A percentile compares a stretch with the other conserved stretches of the same genome.
Evolutionary conservation across 1,139 yeast species (phyloP).

Genomic region (Groenewaldozyma auringiensis): DNA sequence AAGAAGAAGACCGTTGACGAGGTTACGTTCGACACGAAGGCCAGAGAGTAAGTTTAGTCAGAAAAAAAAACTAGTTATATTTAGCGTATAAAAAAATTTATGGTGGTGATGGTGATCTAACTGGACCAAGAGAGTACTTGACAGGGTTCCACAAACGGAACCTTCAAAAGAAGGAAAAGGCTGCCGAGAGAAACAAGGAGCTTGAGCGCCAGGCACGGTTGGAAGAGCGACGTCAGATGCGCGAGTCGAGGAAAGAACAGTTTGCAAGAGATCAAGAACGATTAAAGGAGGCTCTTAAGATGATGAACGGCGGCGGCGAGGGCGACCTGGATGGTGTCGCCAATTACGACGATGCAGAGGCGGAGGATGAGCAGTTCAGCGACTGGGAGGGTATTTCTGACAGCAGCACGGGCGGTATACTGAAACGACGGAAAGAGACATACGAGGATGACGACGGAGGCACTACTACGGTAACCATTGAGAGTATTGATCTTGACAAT

Average conservation of each 20-base stretch:
- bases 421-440: slow-evolving; percentile 54
- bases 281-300: slow-evolving; percentile 49
- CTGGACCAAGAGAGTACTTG: slow-evolving; percentile 55
- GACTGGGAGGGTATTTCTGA: slow-evolving; percentile 33
- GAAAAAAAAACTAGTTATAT: neutral
- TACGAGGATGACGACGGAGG: slow-evolving; percentile 25
- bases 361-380: slow-evolving; percentile 19
- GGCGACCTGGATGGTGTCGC: slow-evolving; percentile 19
- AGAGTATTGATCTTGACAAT: slow-evolving; percentile 20
- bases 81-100: neutral
- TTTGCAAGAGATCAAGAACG: slow-evolving; percentile 55
- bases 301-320: slow-evolving; percentile 32
- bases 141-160: slow-evolving; percentile 97
- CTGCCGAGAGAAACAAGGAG: slow-evolving; percentile 65
- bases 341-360: slow-evolving; percentile 1
- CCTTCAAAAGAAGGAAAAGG: slow-evolving; percentile 77
- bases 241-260: slow-evolving; percentile 63
- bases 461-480: slow-evolving; percentile 25
- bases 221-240: slow-evolving; percentile 64
- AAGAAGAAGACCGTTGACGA: slow-evolving; percentile 67
- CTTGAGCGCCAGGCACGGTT: slow-evolving; percentile 63
- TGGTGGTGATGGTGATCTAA: too few relatives aligned
- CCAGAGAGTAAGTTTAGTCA: slow-evolving; percentile 39
- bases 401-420: slow-evolving; percentile 35
- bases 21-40: slow-evolving; percentile 69